Conservation (phyloP, 495 filamentous ascomycete genomes). For the Neurospora sp. region DNA sequence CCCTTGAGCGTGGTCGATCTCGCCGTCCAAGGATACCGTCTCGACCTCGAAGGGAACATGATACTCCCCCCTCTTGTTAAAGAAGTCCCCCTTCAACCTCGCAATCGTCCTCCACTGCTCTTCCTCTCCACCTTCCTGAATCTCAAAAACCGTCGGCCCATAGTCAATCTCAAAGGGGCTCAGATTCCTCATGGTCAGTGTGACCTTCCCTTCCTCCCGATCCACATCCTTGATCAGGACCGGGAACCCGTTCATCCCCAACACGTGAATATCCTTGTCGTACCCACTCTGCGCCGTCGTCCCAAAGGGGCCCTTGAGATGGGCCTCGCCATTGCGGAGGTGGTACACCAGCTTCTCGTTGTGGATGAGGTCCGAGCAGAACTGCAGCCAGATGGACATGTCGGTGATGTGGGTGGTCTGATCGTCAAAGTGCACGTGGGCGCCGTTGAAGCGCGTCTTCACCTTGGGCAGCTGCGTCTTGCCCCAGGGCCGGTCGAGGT, state of each 20-base stretch:
- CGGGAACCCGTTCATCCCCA: conserved; percentile 17
- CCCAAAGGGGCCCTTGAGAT: neutral
- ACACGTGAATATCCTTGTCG: conserved; percentile 15
- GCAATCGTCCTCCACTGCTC: conserved; percentile 9
- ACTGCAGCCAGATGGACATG: conserved; percentile 13
- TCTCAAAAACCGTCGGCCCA: conserved; percentile 21
- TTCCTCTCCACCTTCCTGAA: conserved; percentile 9
- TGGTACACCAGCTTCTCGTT: conserved; percentile 6
- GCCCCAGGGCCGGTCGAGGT: conserved; percentile 13
- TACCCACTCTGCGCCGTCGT: conserved; percentile 5
- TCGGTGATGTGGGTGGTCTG: conserved; percentile 20
- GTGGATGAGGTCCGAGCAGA: conserved; percentile 12
- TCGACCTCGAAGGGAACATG: neutral
- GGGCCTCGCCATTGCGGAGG: conserved; percentile 16
- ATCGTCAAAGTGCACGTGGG: conserved; percentile 12
- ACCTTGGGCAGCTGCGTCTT: conserved; percentile 19
- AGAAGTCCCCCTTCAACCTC: conserved; percentile 16
- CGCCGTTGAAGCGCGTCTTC: conserved; percentile 10
- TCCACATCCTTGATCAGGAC: conserved; percentile 6
- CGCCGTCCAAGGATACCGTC: neutral
- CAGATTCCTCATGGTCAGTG: conserved; percentile 16
- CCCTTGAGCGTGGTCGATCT: neutral
- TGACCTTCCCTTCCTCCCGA: conserved; percentile 1
- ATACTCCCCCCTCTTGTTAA: conserved; percentile 9
- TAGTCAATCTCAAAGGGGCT: conserved; percentile 22